Base-by-base conservation (phyloP, 352 stramenopile genomes). In the Globisporangium polare region DNA sequence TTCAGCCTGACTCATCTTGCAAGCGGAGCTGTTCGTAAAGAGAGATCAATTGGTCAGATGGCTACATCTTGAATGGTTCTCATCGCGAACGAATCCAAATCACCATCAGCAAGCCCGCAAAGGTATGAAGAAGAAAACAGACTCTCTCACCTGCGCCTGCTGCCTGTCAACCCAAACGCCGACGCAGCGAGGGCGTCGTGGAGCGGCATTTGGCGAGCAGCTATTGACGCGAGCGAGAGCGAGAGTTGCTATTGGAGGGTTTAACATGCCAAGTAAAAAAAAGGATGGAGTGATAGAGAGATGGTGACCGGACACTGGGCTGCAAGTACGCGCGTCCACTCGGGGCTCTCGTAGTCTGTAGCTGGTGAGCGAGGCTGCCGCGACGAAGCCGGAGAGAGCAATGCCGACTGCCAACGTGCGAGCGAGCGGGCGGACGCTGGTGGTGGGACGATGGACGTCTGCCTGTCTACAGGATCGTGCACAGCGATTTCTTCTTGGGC, bases 401-500 rank as follows among this genome's bases (percentile, higher is more conserved):
- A 2, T 1, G 12, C 37, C 12, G 37, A 42, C 37, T 42, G 47
- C 26, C n/a, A 17, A 53, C 47, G 47, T 20, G 24, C 15, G 46
- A 24, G n/a, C 15, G 43, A 9, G 29, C 8, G 43, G 46, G 33
- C 29, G 22, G 22, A 52, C 12, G 45, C 5, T 12, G 31, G 3
- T 37, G 31, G 31, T 37, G 31, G 31, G 31, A 12, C 27, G 22
- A 31, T 15, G 47, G 24, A 53, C 47, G 31, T 37, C 31, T 37
- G 31, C 8, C 24, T 31, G 54, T 42, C 54, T 75, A 75, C 37
- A 84, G 62, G 60, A 83, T 86, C 47, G 60, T 81, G 66, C 87
- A 85, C 24, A 76, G 60, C 9, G 45, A 72, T 42, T 74, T 68
- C 55, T 82, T 86, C 74, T 90, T 87, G 63, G 61, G 73, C 53